Percentiles rank a stretch among this genome's conserved stretches.
Evolutionary conservation across 2,329 filamentous ascomycete genomes (phyloP).

Genomic region (Scopulariopsis brevicaulis): DNA sequence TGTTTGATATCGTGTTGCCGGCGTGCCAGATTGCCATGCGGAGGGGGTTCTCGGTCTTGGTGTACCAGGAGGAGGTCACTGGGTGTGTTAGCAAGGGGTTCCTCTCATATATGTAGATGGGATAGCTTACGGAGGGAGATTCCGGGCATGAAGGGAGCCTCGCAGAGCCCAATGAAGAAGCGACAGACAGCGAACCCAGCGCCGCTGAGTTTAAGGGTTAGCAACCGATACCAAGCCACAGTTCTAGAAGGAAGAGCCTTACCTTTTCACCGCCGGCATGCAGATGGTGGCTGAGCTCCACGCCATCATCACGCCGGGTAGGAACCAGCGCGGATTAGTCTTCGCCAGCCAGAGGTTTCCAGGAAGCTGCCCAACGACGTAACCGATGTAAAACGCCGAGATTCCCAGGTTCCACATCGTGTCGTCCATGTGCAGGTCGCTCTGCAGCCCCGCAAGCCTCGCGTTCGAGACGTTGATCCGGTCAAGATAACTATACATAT

Average conservation of each 20-base stretch:
- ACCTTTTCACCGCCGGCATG: constrained; percentile 25
- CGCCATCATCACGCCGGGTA: constrained; percentile 25
- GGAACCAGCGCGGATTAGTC: constrained; percentile 19
- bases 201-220: constrained; percentile 7
- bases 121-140: constrained; percentile 23
- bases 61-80: constrained; percentile 32
- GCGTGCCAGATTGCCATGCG: constrained; percentile 29
- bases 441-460: constrained; percentile 20
- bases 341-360: constrained; percentile 30
- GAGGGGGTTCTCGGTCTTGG: constrained; percentile 25
- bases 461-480: constrained; percentile 35
- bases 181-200: constrained; percentile 12
- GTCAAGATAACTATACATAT: constrained; percentile 29
- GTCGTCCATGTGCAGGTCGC: constrained; percentile 19
- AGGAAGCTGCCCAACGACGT: constrained; percentile 28
- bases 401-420: constrained; percentile 25
- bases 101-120: background rate
- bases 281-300: constrained; percentile 27
- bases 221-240: background rate
- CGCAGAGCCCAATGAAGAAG: constrained; percentile 16
- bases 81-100: background rate
- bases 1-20: constrained; percentile 29
- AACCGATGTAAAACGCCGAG: constrained; percentile 30
- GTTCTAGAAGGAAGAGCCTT: background rate
- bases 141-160: constrained; percentile 31